These are phyloP conservation scores for Choanephora cucurbitarum DNA, from an alignment of 371 early-diverging fungal genomes.

Conservation along the genomic window DNA sequence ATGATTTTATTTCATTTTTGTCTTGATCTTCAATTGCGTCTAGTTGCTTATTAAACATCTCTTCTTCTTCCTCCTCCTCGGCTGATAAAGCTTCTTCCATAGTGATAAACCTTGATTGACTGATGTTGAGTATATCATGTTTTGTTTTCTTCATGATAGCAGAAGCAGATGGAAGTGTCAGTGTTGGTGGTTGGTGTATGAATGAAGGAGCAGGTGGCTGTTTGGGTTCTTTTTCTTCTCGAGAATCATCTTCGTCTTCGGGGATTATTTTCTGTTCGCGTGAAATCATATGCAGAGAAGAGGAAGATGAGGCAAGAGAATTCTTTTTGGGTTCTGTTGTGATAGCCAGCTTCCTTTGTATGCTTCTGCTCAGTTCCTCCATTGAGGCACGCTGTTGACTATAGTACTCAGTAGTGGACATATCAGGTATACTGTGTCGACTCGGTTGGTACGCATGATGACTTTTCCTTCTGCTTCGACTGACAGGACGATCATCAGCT, in stretches of 20 bases:
- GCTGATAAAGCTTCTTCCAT: conserved; percentile 13
- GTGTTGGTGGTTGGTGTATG: background rate
- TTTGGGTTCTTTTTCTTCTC: background rate
- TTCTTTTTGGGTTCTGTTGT: background rate
- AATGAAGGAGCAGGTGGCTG: background rate
- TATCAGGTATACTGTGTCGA: conserved; percentile 3
- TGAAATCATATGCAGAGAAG: conserved; percentile 4
- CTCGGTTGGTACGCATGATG: background rate
- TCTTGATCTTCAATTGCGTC: conserved; percentile 7
- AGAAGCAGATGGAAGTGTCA: no score
- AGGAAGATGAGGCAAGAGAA: background rate
- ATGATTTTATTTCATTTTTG: conserved; percentile 15
- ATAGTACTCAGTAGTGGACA: conserved; percentile 11
- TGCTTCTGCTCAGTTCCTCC: background rate
- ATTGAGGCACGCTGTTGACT: background rate
- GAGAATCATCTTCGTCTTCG: conserved; percentile 1
- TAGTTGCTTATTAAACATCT: background rate
- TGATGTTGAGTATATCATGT: background rate
- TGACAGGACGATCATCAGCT: conserved; percentile 1
- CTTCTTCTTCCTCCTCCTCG: conserved; percentile 7
- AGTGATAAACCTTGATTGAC: conserved; percentile 9
- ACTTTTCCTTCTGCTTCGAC: background rate
- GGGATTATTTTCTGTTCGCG: conserved; percentile 15
- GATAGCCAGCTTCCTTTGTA: conserved; percentile 2
- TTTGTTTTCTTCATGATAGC: no score